Base-by-base conservation (phyloP, 495 filamentous ascomycete genomes). In the Xylaria telfairii region DNA sequence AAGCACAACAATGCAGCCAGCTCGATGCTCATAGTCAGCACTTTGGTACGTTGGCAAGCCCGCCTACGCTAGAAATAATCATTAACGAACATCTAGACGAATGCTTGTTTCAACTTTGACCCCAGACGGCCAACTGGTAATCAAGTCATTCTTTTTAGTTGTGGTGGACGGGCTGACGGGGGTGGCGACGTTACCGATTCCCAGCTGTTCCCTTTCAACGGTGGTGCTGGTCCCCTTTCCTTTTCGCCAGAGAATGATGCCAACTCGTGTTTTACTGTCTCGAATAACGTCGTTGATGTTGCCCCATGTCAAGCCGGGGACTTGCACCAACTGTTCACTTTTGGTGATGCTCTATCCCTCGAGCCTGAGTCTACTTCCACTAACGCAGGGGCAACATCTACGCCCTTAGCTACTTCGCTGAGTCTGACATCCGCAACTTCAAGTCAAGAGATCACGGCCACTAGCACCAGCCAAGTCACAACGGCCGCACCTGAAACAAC, bases 81-180 rank as follows among this genome's bases (percentile, higher is more conserved):
- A 42, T 66, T 69, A 71, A 71, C n/a, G 34, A 6, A 7, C 53
- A 17, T 65, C 6, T 70, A 83, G 82, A 88, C 86, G 1, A 83
- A 87, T 71, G 87, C 86, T 49, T 89, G 87, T 66, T 76, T 87
- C 69, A 87, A 87, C 80, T 86, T 87, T 57, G 85, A 89, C 69
- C 78, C 79, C 1, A 80, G 84, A 21, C 79, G 84, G n/a, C 74
- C 77, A 0, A 75, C 74, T 39, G 84, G 83, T 17, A 84, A 85
- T 65, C 83, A 86, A 75, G 83, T 83, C 28, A 32, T 83, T n/a
- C 73, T 86, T 62, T 89, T 88, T 68, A 85, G 85, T 19, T 89
- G 87, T 65, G 87, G 86, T 49, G 87, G 87, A 1, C 78, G 86
- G n/a, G 87, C 85, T 17, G 87, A 86, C 65, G 87, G 86, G 56